A percentile compares a stretch with the other conserved stretches of the same genome.
Evolutionary conservation across 2,329 filamentous ascomycete species (phyloP).

Genomic region (Colletotrichum tanaceti): DNA sequence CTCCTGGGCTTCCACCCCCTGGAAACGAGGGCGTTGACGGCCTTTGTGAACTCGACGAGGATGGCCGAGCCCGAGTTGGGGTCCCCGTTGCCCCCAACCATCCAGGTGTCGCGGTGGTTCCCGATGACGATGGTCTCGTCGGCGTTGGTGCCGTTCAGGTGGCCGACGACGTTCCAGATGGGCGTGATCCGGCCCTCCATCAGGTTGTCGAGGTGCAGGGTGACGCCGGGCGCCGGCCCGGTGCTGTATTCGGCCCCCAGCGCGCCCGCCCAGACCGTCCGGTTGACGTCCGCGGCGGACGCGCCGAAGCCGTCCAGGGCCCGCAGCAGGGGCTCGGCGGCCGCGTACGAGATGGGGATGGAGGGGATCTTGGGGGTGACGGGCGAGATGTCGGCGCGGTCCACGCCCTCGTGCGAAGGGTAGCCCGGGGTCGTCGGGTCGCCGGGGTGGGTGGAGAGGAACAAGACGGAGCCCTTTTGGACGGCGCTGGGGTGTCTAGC

Average conservation of each 20-base stretch:
- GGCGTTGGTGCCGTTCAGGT: conserved; percentile 80
- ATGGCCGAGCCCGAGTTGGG: conserved; percentile 84
- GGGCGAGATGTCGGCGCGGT: conserved; percentile 70
- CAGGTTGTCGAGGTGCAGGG: conserved; percentile 73
- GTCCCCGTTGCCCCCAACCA: conserved; percentile 85
- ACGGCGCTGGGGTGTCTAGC: conserved; percentile 82
- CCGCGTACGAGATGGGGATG: conserved; percentile 81
- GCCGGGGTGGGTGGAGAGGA: conserved; percentile 66
- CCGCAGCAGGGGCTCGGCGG: conserved; percentile 80
- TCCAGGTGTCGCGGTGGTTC: conserved; percentile 87
- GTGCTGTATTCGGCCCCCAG: conserved; percentile 57
- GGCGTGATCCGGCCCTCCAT: conserved; percentile 75
- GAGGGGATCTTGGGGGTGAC: conserved; percentile 82
- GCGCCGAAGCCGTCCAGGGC: conserved; percentile 81
- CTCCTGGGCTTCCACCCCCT: conserved; percentile 84
- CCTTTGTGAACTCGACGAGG: conserved; percentile 79
- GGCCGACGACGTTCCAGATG: conserved; percentile 82
- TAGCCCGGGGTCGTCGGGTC: conserved; percentile 87
- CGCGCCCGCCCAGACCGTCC: conserved; percentile 67
- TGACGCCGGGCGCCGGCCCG: conserved; percentile 64
- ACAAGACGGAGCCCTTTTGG: conserved; percentile 81
- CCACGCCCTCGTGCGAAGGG: conserved; percentile 77
- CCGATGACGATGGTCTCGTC: conserved; percentile 84
- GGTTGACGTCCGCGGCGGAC: conserved; percentile 73
- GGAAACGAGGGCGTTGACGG: conserved; percentile 75